A percentile compares a stretch with the other conserved stretches of the same genome.
Evolutionary conservation across 805 yeast species (phyloP).

Genomic region (Blastobotrys attinorum): DNA sequence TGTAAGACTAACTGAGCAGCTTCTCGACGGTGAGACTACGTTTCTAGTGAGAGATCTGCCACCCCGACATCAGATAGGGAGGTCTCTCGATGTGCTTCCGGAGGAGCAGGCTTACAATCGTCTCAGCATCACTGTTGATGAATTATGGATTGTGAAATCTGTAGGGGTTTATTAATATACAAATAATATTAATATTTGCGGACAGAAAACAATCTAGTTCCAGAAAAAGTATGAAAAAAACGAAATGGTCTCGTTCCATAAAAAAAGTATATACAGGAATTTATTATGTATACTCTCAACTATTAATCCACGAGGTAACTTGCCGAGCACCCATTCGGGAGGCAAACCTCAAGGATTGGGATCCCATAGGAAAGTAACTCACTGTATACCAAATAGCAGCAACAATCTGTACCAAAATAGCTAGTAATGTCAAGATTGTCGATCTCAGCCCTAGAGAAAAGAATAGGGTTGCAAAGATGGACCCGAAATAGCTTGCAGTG

Average conservation of each 20-base stretch:
- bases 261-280: no score
- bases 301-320: conserved; percentile 37
- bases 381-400: conserved; percentile 87
- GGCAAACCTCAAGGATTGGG: conserved; percentile 58
- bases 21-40: background rate
- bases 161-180: background rate
- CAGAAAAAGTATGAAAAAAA: no score
- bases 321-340: conserved; percentile 50
- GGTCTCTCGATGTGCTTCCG: background rate
- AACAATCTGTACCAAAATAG: conserved; percentile 68
- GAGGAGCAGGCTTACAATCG: background rate
- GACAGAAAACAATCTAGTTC: no score
- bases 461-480: conserved; percentile 70
- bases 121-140: background rate
- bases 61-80: background rate
- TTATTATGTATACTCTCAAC: no score
- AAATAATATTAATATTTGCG: no score
- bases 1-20: background rate
- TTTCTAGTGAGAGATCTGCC: background rate
- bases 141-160: background rate
- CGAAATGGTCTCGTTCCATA: no score
- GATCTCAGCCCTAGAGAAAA: conserved; percentile 65
- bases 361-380: conserved; percentile 94
- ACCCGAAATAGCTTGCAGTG: conserved; percentile 70
- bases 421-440: conserved; percentile 66